Conservation (phyloP, 495 filamentous ascomycete genomes). For the Wilcoxina mikolae region DNA sequence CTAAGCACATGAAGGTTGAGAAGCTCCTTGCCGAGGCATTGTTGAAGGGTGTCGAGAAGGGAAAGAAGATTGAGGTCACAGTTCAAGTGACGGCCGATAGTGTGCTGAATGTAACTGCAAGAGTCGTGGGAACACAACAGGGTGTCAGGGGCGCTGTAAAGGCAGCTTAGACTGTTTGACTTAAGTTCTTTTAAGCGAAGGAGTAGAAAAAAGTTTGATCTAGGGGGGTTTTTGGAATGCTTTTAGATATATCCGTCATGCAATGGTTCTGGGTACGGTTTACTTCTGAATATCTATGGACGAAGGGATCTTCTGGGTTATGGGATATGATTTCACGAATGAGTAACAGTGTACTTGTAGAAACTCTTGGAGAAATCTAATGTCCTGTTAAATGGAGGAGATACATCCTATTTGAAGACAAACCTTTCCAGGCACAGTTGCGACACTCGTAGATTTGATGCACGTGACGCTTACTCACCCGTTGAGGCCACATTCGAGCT, state of each 20-base stretch:
- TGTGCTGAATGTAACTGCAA: slow-evolving; percentile 57
- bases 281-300: too few species aligned
- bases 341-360: too few species aligned
- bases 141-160: slow-evolving; percentile 62
- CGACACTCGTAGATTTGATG: not conserved
- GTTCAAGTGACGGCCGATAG: slow-evolving; percentile 71
- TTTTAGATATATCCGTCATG: too few species aligned
- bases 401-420: too few species aligned
- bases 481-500: slow-evolving; percentile 2
- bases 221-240: too few species aligned
- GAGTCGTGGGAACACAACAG: slow-evolving; percentile 73
- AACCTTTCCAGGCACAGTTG: not conserved
- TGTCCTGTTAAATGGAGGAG: too few species aligned
- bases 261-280: too few species aligned
- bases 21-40: slow-evolving; percentile 73
- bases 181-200: not conserved
- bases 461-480: not conserved
- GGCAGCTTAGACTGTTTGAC: slow-evolving; percentile 14
- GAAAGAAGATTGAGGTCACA: slow-evolving; percentile 80
- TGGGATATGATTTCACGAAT: too few species aligned
- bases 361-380: too few species aligned
- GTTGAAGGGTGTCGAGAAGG: slow-evolving; percentile 69
- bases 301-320: too few species aligned
- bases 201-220: not conserved
- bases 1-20: slow-evolving; percentile 85